These are phyloP conservation scores for Aureobasidium sp. DNA, from an alignment of 2,329 filamentous ascomycete species.

Conservation along the genomic window DNA sequence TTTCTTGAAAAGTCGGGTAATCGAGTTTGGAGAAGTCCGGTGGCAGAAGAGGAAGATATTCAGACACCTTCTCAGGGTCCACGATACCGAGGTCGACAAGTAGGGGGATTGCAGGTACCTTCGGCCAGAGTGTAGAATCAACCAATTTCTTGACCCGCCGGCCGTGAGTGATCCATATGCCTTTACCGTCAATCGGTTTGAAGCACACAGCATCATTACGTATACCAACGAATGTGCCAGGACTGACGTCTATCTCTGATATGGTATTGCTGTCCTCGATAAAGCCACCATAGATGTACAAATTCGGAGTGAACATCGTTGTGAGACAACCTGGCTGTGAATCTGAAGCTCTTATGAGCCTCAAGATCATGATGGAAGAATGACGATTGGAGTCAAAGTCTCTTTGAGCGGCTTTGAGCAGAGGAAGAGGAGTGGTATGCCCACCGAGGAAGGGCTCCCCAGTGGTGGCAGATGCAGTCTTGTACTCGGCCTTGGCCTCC, in stretches of 20 bases:
- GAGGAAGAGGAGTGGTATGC: conserved; percentile 39
- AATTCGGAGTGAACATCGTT: conserved; percentile 38
- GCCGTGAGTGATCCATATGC: conserved; percentile 48
- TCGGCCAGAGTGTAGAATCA: conserved; percentile 46
- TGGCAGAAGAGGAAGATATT: conserved; percentile 25
- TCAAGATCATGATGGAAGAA: conserved; percentile 42
- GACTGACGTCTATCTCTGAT: conserved; percentile 24
- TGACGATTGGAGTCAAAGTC: conserved; percentile 42
- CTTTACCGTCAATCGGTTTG: conserved; percentile 43
- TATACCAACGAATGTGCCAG: conserved; percentile 39
- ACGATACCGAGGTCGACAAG: conserved; percentile 40
- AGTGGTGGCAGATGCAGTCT: conserved; percentile 36
- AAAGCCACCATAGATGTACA: conserved; percentile 48
- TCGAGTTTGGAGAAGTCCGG: conserved; percentile 35
- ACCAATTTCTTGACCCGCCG: conserved; percentile 43
- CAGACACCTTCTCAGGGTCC: conserved; percentile 25
- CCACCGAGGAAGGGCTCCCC: conserved; percentile 44
- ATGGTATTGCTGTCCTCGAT: conserved; percentile 36
- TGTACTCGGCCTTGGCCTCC: conserved; percentile 31
- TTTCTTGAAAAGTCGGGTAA: conserved; percentile 42
- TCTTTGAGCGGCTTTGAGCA: conserved; percentile 44
- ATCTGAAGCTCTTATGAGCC: conserved; percentile 47
- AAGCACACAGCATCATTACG: conserved; percentile 40
- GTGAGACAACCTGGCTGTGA: conserved; percentile 49
- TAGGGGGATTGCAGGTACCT: conserved; percentile 42